Evolutionary conservation across 768 basidiomycete species (phyloP).

Genomic region (Thelephora aurantiotincta): DNA sequence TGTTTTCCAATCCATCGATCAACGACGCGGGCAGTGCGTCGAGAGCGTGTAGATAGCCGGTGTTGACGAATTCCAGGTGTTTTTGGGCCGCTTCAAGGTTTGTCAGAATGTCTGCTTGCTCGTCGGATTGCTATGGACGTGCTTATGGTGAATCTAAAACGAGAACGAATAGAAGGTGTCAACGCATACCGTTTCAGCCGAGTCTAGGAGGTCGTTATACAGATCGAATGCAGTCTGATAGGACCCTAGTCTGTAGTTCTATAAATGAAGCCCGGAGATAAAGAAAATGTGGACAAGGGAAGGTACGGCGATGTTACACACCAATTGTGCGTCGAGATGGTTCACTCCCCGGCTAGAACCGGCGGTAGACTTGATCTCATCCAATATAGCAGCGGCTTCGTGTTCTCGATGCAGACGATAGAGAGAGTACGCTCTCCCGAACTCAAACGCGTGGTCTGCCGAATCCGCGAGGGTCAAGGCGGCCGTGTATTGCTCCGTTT

Average conservation of each 20-base stretch:
- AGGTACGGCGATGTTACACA: conserved; percentile 23
- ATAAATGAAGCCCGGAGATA: conserved; percentile 1
- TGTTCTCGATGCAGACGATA: conserved; percentile 72
- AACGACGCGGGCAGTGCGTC: conserved; percentile 40
- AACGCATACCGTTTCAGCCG: conserved; percentile 55
- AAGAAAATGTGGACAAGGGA: conserved; percentile 3
- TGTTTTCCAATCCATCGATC: conserved; percentile 41
- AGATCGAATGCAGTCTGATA: conserved; percentile 64
- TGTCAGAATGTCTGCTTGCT: conserved; percentile 75
- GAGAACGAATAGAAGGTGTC: conserved; percentile 12
- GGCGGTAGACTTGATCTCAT: conserved; percentile 26
- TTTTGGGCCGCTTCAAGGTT: conserved; percentile 73
- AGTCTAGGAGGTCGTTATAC: conserved; percentile 72
- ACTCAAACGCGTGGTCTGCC: conserved; percentile 20
- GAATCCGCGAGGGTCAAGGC: conserved; percentile 50
- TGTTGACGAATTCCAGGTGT: conserved; percentile 74
- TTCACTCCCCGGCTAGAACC: conserved; percentile 41
- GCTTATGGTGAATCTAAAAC: not conserved
- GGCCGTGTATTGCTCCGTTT: conserved; percentile 66
- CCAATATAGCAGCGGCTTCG: conserved; percentile 46
- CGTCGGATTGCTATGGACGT: conserved; percentile 55
- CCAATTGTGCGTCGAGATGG: conserved; percentile 84
- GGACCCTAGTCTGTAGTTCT: conserved; percentile 69
- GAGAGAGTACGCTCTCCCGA: conserved; percentile 72
- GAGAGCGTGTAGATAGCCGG: conserved; percentile 51